These are phyloP conservation scores for Torulaspora microellipsoides DNA, from an alignment of 805 yeast species.

Conservation along the genomic window DNA sequence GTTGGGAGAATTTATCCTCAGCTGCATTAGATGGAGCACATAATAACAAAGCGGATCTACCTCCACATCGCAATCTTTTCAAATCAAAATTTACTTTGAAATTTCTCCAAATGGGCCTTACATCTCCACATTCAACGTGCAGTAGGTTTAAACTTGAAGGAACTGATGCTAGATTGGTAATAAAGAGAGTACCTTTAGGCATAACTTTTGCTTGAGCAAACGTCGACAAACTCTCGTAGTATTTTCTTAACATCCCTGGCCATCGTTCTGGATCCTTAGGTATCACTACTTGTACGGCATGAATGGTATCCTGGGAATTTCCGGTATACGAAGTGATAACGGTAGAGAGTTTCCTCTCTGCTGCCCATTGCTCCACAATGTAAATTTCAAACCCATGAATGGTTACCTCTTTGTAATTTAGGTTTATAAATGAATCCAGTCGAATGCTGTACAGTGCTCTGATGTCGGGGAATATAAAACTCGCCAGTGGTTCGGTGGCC, in stretches of 20 bases:
- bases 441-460: slow-evolving; percentile 48
- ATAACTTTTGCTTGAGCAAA: slow-evolving; percentile 66
- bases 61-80: slow-evolving; percentile 74
- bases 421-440: slow-evolving; percentile 38
- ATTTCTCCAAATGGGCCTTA: slow-evolving; percentile 44
- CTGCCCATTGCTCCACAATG: slow-evolving; percentile 92
- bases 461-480: slow-evolving; percentile 51
- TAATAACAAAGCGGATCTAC: slow-evolving; percentile 72
- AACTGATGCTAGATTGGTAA: slow-evolving; percentile 76
- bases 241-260: slow-evolving; percentile 46
- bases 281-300: slow-evolving; percentile 56
- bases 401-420: slow-evolving; percentile 42
- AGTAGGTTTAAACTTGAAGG: slow-evolving; percentile 71
- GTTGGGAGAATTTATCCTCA: slow-evolving; percentile 73
- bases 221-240: slow-evolving; percentile 60
- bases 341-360: slow-evolving; percentile 60
- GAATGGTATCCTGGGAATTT: slow-evolving; percentile 56
- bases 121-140: slow-evolving; percentile 60
- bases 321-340: slow-evolving; percentile 85
- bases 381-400: slow-evolving; percentile 81
- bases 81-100: slow-evolving; percentile 75
- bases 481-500: slow-evolving; percentile 16
- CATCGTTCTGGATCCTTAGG: slow-evolving; percentile 34
- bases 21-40: slow-evolving; percentile 71
- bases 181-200: slow-evolving; percentile 58